These are phyloP conservation scores for Jaminaea rosea DNA, from an alignment of 1,284 basidiomycete genomes.

Conservation along the genomic window DNA sequence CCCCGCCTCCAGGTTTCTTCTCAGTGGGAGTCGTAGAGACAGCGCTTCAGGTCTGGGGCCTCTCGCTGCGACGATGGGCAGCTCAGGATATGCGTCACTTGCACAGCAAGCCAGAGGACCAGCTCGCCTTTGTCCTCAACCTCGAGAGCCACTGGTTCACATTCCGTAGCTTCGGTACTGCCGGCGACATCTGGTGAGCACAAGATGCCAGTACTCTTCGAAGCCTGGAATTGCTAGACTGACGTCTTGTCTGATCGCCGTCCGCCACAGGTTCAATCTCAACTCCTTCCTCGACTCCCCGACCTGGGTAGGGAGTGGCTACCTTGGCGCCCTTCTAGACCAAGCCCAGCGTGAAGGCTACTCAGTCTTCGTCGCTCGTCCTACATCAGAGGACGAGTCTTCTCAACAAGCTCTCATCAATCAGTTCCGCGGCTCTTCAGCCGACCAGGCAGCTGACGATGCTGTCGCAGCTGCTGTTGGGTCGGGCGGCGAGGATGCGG, in stretches of 20 bases:
- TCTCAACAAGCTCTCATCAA: constrained; percentile 1
- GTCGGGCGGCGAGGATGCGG: constrained; percentile 18
- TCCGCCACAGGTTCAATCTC: constrained; percentile 30
- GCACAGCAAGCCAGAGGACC: constrained; percentile 26
- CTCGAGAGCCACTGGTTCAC: constrained; percentile 43
- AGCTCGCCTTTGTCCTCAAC: constrained; percentile 43
- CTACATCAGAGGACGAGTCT: constrained; percentile 8
- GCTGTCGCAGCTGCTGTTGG: neutral
- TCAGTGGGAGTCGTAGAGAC: constrained; percentile 35
- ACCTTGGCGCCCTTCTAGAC: constrained; percentile 39
- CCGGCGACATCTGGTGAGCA: constrained; percentile 20
- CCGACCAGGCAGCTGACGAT: constrained; percentile 22
- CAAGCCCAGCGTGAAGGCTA: constrained; percentile 35
- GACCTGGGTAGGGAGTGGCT: constrained; percentile 34
- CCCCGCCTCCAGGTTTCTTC: constrained; percentile 27
- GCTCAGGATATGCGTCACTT: constrained; percentile 18
- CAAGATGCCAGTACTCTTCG: too few relatives aligned
- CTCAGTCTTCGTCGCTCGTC: constrained; percentile 36
- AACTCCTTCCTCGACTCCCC: constrained; percentile 38
- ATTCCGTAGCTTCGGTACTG: constrained; percentile 31
- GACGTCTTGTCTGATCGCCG: neutral
- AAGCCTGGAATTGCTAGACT: too few relatives aligned
- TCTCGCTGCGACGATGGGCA: constrained; percentile 16
- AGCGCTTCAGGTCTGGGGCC: constrained; percentile 24
- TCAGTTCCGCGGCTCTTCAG: constrained; percentile 18